Evolutionary conservation across 2,329 filamentous ascomycete species (phyloP).

Genomic region (Monilinia fructicola): DNA sequence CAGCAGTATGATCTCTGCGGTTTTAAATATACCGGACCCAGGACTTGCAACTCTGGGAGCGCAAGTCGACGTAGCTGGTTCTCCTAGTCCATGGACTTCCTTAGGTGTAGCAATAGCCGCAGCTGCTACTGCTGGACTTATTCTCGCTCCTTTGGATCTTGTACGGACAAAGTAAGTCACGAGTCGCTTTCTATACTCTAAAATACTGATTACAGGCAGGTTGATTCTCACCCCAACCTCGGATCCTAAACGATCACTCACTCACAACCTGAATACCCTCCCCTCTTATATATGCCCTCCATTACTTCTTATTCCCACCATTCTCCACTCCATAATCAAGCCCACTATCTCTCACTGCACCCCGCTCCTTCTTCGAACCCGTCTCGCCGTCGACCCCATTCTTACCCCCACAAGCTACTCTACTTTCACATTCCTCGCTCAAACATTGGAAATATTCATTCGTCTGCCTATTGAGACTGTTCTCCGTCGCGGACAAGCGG

Average conservation of each 20-base stretch:
- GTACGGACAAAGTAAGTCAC: constrained; percentile 67
- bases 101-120: constrained; percentile 68
- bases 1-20: constrained; percentile 81
- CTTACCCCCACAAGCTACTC: constrained; percentile 80
- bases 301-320: constrained; percentile 74
- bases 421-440: constrained; percentile 76
- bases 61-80: constrained; percentile 67
- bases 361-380: constrained; percentile 81
- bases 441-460: constrained; percentile 75
- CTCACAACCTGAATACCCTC: constrained; percentile 68
- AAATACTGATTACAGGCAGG: constrained; percentile 46
- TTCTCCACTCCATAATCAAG: constrained; percentile 82
- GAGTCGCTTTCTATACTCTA: not conserved
- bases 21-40: constrained; percentile 85
- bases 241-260: constrained; percentile 73
- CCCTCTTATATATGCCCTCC: constrained; percentile 74
- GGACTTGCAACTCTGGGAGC: constrained; percentile 54
- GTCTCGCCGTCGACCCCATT: constrained; percentile 78
- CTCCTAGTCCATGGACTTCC: constrained; percentile 78
- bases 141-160: constrained; percentile 84
- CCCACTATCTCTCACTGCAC: constrained; percentile 79
- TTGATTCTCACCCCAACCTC: constrained; percentile 82
- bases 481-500: constrained; percentile 81
- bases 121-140: constrained; percentile 70
- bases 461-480: constrained; percentile 92